Conservation (phyloP, 176 grass and related monocot species). For the Microstegium vimineum region DNA sequence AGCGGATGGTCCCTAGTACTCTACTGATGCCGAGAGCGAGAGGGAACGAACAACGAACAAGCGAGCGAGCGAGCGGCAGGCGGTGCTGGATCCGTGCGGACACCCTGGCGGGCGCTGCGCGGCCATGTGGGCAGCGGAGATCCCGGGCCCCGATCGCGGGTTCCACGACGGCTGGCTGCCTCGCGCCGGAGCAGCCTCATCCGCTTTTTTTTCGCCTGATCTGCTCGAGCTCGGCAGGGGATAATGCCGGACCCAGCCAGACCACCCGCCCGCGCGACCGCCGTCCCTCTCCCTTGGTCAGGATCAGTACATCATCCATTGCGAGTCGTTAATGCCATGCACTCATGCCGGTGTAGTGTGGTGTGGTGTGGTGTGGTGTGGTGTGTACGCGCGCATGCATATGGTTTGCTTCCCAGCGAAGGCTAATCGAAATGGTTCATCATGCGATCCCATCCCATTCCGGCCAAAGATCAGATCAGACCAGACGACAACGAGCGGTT, state of each 20-base stretch:
- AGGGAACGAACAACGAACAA: background rate
- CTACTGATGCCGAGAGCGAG: background rate
- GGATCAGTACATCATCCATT: background rate
- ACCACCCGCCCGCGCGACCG: background rate
- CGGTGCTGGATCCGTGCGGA: background rate
- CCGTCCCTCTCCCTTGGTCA: background rate
- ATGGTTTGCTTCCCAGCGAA: background rate
- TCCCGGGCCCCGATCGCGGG: constrained; percentile 1
- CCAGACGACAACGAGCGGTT: background rate
- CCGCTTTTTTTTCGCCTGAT: background rate
- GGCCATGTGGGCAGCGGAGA: constrained; percentile 20
- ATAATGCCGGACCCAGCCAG: background rate
- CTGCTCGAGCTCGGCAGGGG: background rate
- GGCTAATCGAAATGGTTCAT: background rate
- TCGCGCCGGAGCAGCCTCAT: constrained; percentile 48
- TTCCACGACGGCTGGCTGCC: background rate
- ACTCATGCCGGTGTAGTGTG: background rate
- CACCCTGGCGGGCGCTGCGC: background rate
- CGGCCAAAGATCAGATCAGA: background rate
- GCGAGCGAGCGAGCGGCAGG: background rate
- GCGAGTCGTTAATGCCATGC: background rate
- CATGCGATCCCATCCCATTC: background rate
- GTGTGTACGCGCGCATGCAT: background rate
- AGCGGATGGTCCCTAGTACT: too few species aligned
- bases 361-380: too few species aligned